Percentiles rank a stretch among this genome's conserved stretches.
Evolutionary conservation across 2,329 filamentous ascomycete species (phyloP).

Genomic region (Claviceps maximensis): DNA sequence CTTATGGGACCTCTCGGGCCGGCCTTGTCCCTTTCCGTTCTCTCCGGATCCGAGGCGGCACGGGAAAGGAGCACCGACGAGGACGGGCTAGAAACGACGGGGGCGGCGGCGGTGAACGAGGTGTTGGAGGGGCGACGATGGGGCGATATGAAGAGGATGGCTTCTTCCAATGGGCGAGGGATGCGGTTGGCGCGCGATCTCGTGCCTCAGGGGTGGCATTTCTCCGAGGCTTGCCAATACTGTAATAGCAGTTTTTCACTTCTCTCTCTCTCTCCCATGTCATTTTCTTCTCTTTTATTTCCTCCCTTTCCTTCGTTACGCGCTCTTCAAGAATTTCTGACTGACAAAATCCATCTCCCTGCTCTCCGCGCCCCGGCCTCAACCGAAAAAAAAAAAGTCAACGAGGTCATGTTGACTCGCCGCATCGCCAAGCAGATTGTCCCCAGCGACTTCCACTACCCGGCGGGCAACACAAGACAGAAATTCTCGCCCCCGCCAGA

Average conservation of each 20-base stretch:
- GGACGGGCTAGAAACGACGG: neutral
- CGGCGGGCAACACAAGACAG: neutral
- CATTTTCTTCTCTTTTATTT: too few relatives aligned
- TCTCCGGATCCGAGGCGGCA: too few relatives aligned
- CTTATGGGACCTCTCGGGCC: too few relatives aligned
- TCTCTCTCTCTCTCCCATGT: neutral
- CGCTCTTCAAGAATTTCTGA: neutral
- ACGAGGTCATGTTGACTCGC: conserved; percentile 1
- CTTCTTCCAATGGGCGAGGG: neutral
- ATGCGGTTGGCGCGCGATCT: neutral
- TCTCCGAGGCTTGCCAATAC: conserved; percentile 1
- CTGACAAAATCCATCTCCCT: neutral
- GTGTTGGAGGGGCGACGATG: neutral
- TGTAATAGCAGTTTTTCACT: neutral
- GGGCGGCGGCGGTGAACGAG: neutral
- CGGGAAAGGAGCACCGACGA: neutral
- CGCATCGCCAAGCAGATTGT: conserved; percentile 1
- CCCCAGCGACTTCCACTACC: neutral
- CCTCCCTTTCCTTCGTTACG: neutral
- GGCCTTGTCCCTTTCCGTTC: too few relatives aligned
- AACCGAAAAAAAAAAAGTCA: neutral
- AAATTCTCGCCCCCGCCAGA: neutral
- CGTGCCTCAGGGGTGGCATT: conserved; percentile 1
- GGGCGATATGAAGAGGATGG: neutral
- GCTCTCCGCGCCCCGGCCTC: neutral